Base-by-base conservation (phyloP, 1,139 yeast genomes). In the Diutina catenulata region DNA sequence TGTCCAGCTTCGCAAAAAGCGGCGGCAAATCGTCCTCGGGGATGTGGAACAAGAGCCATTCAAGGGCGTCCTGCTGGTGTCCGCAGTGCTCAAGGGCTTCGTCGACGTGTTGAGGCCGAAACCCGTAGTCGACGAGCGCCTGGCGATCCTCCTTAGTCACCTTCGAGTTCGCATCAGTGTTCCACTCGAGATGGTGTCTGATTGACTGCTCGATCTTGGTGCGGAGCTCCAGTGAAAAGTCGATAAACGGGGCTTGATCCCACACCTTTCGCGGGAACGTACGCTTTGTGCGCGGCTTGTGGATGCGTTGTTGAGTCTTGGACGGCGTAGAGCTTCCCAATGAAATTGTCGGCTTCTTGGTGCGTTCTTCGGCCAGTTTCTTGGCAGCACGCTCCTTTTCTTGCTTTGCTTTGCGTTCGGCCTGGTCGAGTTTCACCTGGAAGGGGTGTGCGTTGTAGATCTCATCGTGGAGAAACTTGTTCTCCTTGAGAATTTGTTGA, bases 1-100 rank as follows among this genome's bases (percentile, higher is more conserved):
- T 57, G 22, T 66, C 67, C 13, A 66, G 52, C 44, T 70, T 67
- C 24, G 68, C 53, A 52, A 70, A 70, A 38, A 70, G 54, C 15
- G 56, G 50, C 0, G 98, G 98, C 33, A 91, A 60, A 51, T 91
- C 98, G 51, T 87, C 97, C 49, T 88, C 96, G 0, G 97, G 97
- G 3, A 88, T 70, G 50, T 88, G 93, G 47, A 88, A 79, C 11
- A 88, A 58, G 18, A 88, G 67, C 84, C 95, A 91, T 39, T 91
- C 93, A 27, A 84, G 58, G 2, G 82, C 71, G 39, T 69, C 74
- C 0, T 60, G 59, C 32, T 79, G 77, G 0, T 68, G 51, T 2
- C 56, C 47, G 3, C 86, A 71, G 49, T 81, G 81, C 27, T 64
- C 59, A 39, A 83, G 59, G 0, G 96, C 76, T 49, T 91, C 97